Conservation (phyloP, 1,284 basidiomycete genomes). For the Cutaneotrichosporon sp. region DNA sequence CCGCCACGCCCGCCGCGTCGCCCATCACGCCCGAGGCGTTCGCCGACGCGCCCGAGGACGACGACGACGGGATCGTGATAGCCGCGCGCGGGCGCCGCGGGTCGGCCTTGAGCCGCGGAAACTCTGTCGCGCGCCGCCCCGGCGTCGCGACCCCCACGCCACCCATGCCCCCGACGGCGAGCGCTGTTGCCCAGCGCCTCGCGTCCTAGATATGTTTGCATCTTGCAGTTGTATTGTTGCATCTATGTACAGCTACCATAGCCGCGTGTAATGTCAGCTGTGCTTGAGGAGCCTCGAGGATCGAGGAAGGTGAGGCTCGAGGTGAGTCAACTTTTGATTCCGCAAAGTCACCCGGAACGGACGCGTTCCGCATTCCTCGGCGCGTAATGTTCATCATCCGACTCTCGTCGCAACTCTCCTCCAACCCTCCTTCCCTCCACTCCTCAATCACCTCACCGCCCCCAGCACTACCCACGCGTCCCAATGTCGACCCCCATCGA, state of each 20-base stretch:
- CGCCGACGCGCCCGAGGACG: constrained; percentile 13
- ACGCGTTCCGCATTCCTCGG: no score
- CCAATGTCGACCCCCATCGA: no score
- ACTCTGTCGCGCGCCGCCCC: neutral
- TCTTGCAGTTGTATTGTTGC: constrained; percentile 2
- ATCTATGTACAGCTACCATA: neutral
- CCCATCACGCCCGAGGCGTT: constrained; percentile 10
- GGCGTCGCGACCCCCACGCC: neutral
- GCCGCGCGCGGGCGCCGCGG: constrained; percentile 4
- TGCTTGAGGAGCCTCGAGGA: neutral
- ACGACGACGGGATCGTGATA: constrained; percentile 13
- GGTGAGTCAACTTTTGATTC: no score
- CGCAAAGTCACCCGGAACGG: no score
- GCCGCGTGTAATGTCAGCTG: neutral
- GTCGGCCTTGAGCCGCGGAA: constrained; percentile 4
- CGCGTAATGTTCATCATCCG: no score
- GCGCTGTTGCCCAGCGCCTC: neutral
- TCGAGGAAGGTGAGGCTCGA: no score
- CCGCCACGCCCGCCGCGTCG: neutral
- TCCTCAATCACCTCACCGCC: no score
- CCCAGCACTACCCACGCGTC: no score
- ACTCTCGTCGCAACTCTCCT: no score
- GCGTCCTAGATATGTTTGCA: neutral
- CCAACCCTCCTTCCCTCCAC: no score
- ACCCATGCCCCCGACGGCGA: neutral